These are phyloP conservation scores for Monascus purpureus DNA, from an alignment of 495 filamentous ascomycete species.

Conservation along the genomic window DNA sequence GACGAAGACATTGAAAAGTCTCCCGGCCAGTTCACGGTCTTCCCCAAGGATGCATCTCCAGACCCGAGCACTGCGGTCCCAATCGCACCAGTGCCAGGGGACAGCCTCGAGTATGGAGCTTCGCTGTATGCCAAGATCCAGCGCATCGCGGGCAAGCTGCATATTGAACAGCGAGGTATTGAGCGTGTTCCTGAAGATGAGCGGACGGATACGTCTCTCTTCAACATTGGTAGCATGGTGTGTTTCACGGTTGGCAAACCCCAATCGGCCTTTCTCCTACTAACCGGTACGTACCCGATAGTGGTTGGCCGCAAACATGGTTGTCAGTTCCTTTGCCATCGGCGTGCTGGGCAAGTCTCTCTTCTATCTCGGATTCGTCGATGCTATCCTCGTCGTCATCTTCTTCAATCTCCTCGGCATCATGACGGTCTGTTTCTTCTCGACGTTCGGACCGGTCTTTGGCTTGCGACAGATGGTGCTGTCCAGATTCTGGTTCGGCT, in stretches of 20 bases:
- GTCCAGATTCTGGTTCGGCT: constrained; percentile 73
- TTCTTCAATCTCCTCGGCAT: constrained; percentile 70
- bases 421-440: constrained; percentile 66
- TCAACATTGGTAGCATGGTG: constrained; percentile 67
- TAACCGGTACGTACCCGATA: constrained; percentile 31
- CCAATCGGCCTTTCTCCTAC: constrained; percentile 7
- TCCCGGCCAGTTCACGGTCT: too few relatives aligned
- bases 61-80: constrained; percentile 32
- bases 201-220: constrained; percentile 49
- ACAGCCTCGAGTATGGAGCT: constrained; percentile 48
- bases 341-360: constrained; percentile 55
- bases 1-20: constrained; percentile 27
- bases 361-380: constrained; percentile 59
- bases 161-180: constrained; percentile 67
- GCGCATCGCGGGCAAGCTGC: constrained; percentile 51
- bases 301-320: constrained; percentile 81
- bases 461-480: constrained; percentile 78
- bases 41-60: constrained; percentile 20
- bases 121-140: constrained; percentile 52
- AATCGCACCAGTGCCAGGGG: constrained; percentile 43
- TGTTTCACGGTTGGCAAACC: constrained; percentile 16
- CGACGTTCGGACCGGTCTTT: constrained; percentile 62
- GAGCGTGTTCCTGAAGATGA: constrained; percentile 68
- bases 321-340: constrained; percentile 69
- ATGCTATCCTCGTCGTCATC: constrained; percentile 60